A percentile compares a stretch with the other conserved stretches of the same genome.
These are phyloP conservation scores for Kazachstania sp. DNA, from an alignment of 1,139 yeast genomes.

Conservation along the genomic window DNA sequence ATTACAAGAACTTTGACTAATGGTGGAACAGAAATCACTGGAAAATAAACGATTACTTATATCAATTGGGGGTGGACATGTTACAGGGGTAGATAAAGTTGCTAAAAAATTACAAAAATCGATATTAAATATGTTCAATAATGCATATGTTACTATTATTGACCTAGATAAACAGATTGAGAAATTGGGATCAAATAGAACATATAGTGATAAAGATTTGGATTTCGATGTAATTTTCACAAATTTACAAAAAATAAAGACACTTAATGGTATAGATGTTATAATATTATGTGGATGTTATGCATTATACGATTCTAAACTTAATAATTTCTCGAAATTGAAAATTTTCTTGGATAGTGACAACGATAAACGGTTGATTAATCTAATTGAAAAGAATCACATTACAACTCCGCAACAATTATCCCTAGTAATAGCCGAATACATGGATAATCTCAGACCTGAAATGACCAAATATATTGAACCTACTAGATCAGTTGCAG, in stretches of 20 bases:
- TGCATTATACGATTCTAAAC: conserved; percentile 57
- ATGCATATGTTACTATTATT: conserved; percentile 34
- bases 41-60: conserved; percentile 29
- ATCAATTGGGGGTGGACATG: conserved; percentile 69
- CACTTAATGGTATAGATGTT: conserved; percentile 28
- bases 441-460: conserved; percentile 58
- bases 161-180: conserved; percentile 34
- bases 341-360: conserved; percentile 80
- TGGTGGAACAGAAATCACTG: background rate
- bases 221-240: conserved; percentile 33
- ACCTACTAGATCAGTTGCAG: conserved; percentile 74
- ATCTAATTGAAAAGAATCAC: conserved; percentile 51
- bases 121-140: conserved; percentile 19
- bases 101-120: conserved; percentile 19
- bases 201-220: conserved; percentile 28
- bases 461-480: conserved; percentile 69
- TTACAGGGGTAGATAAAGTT: conserved; percentile 42
- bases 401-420: conserved; percentile 29
- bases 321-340: conserved; percentile 54
- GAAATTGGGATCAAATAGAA: conserved; percentile 1
- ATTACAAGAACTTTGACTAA: background rate
- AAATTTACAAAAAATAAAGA: conserved; percentile 15
- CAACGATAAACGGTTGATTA: conserved; percentile 70
- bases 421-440: conserved; percentile 47
- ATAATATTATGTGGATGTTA: conserved; percentile 70